Evolutionary conservation across 73 alveolate genomes (phyloP), one percentile per base, ranked within the genome.

Genomic region (Breviolum minutum): DNA sequence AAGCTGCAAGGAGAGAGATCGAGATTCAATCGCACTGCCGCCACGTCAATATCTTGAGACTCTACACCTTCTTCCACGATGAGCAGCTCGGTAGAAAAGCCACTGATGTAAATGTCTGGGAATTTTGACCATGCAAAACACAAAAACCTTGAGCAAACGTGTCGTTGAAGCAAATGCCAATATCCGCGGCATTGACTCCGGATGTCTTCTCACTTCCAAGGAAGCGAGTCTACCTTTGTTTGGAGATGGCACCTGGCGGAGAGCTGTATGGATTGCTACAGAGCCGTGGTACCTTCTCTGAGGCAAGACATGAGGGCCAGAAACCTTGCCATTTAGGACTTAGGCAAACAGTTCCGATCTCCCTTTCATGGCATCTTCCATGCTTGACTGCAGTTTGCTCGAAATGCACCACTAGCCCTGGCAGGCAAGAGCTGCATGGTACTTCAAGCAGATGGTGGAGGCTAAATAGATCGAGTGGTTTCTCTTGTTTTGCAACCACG

Each of bases 181-280:
- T 40, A 40, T 40, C 3, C 54, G 2, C 2, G 79, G 79, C 79
- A 24, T 19, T 19, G 27, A 4, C 79, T 16, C 79, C 79, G 79
- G 27, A 16, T 4, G 79, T 69, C 54, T 40, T 40, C 54, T 0
- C 54, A 22, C 11, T 24, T 24, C 83, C 69, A 32, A 90, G 96
- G 95, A 99, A 99, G 99, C 99, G 99, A 62, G 99, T 99, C 79
- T 99, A 99, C 97, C 99, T 99, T 82, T 99, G 99, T 79, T 99
- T 99, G 14, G 99, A 99, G 97, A 99, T 99, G 99, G 99, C 99
- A 9, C 99, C 99, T 27, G 99, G 99, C 14, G 99, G 99, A 32
- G 99, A 99, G 99, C 99, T 99, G 79, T 99, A 99, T 88, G 91
- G 90, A 22, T 74, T 93, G 91, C 40, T 93, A 64, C 98, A 93